phyloP scores from a whole-genome alignment of 176 grass and related monocot genomes.

The Zea mays region DNA sequence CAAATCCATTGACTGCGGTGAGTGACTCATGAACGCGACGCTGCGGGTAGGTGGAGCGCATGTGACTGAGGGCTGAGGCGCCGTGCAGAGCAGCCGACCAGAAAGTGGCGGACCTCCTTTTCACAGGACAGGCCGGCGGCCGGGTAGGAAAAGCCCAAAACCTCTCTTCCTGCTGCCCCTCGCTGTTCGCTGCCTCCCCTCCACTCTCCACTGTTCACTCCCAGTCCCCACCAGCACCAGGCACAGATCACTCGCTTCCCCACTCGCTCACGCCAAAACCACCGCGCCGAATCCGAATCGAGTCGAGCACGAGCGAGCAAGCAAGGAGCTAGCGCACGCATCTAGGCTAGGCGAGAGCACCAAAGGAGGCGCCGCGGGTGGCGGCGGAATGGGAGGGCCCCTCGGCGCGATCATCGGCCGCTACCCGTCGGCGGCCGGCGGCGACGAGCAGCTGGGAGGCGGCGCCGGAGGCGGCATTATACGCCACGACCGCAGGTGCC shows the following conservation, averaged over 20 bases:
- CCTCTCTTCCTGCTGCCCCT: background rate
- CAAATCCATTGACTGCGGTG: no score
- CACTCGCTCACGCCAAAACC: background rate
- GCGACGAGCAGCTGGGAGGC: conserved; percentile 33
- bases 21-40: no score
- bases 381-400: conserved; percentile 68
- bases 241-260: conserved; percentile 25
- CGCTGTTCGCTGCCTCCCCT: background rate
- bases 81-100: no score
- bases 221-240: background rate
- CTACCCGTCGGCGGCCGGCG: conserved; percentile 59
- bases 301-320: conserved; percentile 4
- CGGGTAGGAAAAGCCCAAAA: background rate
- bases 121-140: no score
- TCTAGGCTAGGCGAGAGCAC: background rate
- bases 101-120: no score
- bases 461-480: conserved; percentile 57
- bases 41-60: no score
- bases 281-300: conserved; percentile 15
- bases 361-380: background rate
- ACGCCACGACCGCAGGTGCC: conserved; percentile 73
- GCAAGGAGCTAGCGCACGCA: background rate
- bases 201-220: background rate
- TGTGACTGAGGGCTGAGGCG: no score
- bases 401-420: conserved; percentile 94